Evolutionary conservation across 805 yeast species (phyloP), one percentile per base, ranked within the genome.

Genomic region (Peterozyma xylosa): DNA sequence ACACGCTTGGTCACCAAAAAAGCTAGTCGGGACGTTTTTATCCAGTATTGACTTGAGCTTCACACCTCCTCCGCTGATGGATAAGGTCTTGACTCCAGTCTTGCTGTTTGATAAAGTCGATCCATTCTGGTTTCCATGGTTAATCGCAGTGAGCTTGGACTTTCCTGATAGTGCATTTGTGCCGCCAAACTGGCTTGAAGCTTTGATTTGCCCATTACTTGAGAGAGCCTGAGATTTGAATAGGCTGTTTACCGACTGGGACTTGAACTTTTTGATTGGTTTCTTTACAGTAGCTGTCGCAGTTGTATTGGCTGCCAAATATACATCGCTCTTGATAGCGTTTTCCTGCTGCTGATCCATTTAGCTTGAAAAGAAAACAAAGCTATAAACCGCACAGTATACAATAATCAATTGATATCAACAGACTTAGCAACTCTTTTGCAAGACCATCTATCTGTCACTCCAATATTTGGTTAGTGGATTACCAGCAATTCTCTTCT

Each of bases 221-320:
- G 34, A 13, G 5, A 11, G 14, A 32, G 34, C 34, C 5, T 14
- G 13, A 32, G 34, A 13, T 35, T 52, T 54, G 53, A 58, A 58
- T 2, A 57, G 46, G 37, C 43, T 50, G 36, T 55, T 56, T 18
- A 52, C 59, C 13, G 61, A 55, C 40, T 56, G 60, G 13, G 62
- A 53, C 42, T 54, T 55, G 51, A 56, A 52, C 39, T 51, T 55
- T 32, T 53, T 52, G 37, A 43, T 46, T 4, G 52, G 33, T 37
- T 33, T 42, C 39, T 39, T 35, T 5, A 33, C 27, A 39, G 34
- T 42, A n/a, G 42, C 43, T 18, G 18, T 27, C n/a, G 29, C 15
- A 21, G 18, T 16, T 21, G 27, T n/a, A n/a, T n/a, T n/a, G n/a
- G n/a, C 27, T 21, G 27, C 27, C 7, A 21, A 21, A 21, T 21